phyloP scores from a whole-genome alignment of 2,329 filamentous ascomycete genomes.

The Exophiala calicioides region DNA sequence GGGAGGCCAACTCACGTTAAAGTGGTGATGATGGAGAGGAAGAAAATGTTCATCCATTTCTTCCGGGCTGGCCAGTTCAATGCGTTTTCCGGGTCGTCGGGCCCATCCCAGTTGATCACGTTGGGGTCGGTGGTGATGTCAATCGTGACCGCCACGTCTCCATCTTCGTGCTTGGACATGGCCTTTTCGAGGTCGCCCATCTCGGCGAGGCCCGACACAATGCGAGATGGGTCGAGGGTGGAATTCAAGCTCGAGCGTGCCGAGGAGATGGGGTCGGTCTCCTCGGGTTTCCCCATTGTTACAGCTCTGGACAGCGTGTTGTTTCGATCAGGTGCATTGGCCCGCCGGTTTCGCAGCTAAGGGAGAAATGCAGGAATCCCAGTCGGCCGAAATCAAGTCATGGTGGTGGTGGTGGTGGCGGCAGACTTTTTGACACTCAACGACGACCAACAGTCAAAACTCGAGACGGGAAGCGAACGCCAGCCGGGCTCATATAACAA shows the following conservation, averaged over 20 bases:
- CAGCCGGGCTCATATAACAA: too few relatives aligned
- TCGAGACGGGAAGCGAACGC: too few relatives aligned
- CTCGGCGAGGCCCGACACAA: background rate
- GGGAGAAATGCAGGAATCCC: too few relatives aligned
- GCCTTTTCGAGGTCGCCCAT: slow-evolving; percentile 20
- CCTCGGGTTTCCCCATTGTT: slow-evolving; percentile 1
- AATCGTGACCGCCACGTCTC: slow-evolving; percentile 11
- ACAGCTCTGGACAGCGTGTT: too few relatives aligned
- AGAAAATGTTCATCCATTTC: slow-evolving; percentile 25
- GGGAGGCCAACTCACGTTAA: slow-evolving; percentile 20
- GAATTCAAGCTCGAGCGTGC: background rate
- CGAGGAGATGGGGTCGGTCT: slow-evolving; percentile 10
- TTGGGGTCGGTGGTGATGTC: slow-evolving; percentile 13
- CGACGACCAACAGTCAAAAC: too few relatives aligned
- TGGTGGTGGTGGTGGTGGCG: too few relatives aligned
- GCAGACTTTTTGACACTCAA: too few relatives aligned
- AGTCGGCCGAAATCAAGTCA: too few relatives aligned
- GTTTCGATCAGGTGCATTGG: too few relatives aligned
- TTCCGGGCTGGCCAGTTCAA: slow-evolving; percentile 35
- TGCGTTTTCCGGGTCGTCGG: slow-evolving; percentile 36
- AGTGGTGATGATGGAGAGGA: slow-evolving; percentile 22
- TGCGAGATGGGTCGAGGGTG: background rate
- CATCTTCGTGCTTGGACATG: slow-evolving; percentile 14
- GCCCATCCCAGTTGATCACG: slow-evolving; percentile 33
- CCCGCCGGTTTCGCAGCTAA: too few relatives aligned